Percentiles rank a stretch among this genome's conserved stretches.
Evolutionary conservation across 768 basidiomycete genomes (phyloP).

Genomic region (Leccinum uliginosum): DNA sequence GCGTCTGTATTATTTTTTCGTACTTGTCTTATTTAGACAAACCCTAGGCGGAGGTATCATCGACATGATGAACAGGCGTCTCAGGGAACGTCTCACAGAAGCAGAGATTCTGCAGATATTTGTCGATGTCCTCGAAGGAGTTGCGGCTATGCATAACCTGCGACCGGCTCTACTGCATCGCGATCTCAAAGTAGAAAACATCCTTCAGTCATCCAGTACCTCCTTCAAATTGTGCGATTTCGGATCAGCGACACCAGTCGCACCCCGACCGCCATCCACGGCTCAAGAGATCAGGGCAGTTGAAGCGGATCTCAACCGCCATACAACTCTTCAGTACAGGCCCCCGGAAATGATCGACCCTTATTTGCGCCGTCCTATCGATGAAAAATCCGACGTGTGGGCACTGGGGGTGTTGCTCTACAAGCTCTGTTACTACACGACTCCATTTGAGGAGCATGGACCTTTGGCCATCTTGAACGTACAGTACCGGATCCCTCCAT

Average conservation of each 20-base stretch:
- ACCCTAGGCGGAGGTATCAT: constrained; percentile 90
- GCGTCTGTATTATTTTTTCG: neutral
- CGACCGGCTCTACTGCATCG: constrained; percentile 90
- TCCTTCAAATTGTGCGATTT: constrained; percentile 98
- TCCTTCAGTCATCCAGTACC: constrained; percentile 79
- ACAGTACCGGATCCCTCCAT: constrained; percentile 87
- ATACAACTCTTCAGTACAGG: constrained; percentile 95
- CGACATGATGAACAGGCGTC: constrained; percentile 98
- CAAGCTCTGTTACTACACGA: constrained; percentile 99
- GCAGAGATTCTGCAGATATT: constrained; percentile 97
- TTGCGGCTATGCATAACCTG: constrained; percentile 94
- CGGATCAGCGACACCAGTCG: constrained; percentile 82
- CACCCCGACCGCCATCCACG: constrained; percentile 64
- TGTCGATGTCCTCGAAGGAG: constrained; percentile 94
- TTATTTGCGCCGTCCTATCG: constrained; percentile 74
- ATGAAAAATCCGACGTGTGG: constrained; percentile 98
- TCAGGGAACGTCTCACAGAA: constrained; percentile 92
- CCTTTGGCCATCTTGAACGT: constrained; percentile 95
- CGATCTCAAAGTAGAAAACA: constrained; percentile 99
- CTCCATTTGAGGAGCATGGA: constrained; percentile 98
- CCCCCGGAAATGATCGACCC: constrained; percentile 99
- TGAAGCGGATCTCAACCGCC: constrained; percentile 87
- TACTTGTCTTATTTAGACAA: constrained; percentile 8
- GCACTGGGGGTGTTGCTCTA: constrained; percentile 94
- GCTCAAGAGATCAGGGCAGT: constrained; percentile 82